phyloP scores from a whole-genome alignment of 1,139 yeast genomes.

The Sugiyamaella novakii region DNA sequence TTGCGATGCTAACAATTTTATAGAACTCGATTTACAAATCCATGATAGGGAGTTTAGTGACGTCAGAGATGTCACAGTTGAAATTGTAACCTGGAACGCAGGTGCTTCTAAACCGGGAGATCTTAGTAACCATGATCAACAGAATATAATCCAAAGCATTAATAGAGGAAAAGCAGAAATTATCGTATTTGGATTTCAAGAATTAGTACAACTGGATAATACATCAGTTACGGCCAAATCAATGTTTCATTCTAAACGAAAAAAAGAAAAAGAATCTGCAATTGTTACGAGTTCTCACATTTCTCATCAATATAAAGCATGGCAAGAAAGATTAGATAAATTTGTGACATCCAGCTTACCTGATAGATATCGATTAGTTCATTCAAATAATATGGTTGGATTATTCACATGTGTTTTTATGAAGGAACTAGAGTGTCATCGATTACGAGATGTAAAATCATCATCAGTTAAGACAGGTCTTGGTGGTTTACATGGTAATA shows the following conservation, averaged over 20 bases:
- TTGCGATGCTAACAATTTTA: constrained; percentile 1
- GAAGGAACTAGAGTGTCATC: constrained; percentile 51
- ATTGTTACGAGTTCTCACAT: constrained; percentile 39
- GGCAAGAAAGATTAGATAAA: constrained; percentile 42
- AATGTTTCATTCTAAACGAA: constrained; percentile 54
- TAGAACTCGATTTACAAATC: constrained; percentile 37
- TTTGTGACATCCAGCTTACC: constrained; percentile 27
- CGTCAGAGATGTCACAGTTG: constrained; percentile 36
- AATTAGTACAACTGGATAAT: constrained; percentile 86
- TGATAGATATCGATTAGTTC: constrained; percentile 61
- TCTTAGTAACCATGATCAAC: constrained; percentile 33
- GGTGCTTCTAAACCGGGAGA: constrained; percentile 46
- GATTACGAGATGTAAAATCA: constrained; percentile 70
- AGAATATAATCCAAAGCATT: constrained; percentile 21
- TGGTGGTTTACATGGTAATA: constrained; percentile 93
- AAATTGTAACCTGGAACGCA: constrained; percentile 48
- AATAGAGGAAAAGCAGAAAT: constrained; percentile 56
- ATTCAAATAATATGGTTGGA: constrained; percentile 90
- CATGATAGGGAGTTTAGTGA: constrained; percentile 39
- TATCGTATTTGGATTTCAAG: constrained; percentile 88
- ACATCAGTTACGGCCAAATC: constrained; percentile 73
- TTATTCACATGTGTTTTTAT: constrained; percentile 69
- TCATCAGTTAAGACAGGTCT: constrained; percentile 88
- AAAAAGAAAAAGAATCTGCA: constrained; percentile 32
- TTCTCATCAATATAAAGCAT: constrained; percentile 45